A percentile compares a stretch with the other conserved stretches of the same genome.
phyloP scores from a whole-genome alignment of 768 basidiomycete species.

The Boletus sp. region DNA sequence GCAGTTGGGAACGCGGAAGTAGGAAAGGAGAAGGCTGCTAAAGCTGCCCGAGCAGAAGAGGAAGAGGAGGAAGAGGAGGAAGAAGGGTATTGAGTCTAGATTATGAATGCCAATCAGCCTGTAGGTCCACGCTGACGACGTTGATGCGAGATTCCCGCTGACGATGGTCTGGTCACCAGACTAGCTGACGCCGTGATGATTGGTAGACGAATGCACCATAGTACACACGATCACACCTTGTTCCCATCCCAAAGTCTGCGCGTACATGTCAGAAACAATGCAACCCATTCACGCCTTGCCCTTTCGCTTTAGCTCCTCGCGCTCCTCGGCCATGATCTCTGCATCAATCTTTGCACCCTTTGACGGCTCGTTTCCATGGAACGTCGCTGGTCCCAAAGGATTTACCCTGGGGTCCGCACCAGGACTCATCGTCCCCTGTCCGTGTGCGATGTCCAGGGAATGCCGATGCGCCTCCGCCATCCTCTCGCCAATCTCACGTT shows the following conservation, averaged over 20 bases:
- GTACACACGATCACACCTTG: not conserved
- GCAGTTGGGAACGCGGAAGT: constrained; percentile 63
- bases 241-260: not conserved
- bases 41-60: constrained; percentile 43
- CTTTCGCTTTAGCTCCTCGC: constrained; percentile 45
- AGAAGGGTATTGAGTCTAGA: not conserved
- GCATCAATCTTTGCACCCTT: constrained; percentile 59
- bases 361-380: constrained; percentile 58
- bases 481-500: constrained; percentile 42
- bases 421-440: constrained; percentile 29
- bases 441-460: constrained; percentile 26
- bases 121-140: not conserved
- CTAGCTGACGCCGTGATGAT: not conserved
- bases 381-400: constrained; percentile 48
- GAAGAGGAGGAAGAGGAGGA: constrained; percentile 50
- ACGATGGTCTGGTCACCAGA: too few species aligned
- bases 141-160: not conserved
- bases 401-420: constrained; percentile 37
- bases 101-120: too few species aligned
- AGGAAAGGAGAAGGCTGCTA: constrained; percentile 52
- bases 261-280: not conserved
- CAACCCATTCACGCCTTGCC: constrained; percentile 29
- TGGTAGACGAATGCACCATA: not conserved
- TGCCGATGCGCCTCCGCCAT: constrained; percentile 34
- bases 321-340: constrained; percentile 52